A percentile compares a stretch with the other conserved stretches of the same genome.
These are phyloP conservation scores for Cystofilobasidium bisporidii DNA, from an alignment of 768 basidiomycete species.

Conservation along the genomic window DNA sequence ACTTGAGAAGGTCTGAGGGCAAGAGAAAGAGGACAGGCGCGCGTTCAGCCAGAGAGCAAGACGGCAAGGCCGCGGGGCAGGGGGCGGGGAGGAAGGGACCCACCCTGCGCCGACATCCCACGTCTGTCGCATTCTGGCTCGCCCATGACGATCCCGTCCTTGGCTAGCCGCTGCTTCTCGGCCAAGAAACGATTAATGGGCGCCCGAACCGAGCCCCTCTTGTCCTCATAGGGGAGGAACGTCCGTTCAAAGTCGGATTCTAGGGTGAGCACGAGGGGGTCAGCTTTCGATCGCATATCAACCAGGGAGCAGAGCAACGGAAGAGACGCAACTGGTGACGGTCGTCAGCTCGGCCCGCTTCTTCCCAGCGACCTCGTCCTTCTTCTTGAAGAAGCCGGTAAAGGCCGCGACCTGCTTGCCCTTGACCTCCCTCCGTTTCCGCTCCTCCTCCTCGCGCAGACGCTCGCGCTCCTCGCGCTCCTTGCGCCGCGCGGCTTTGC, in stretches of 20 bases:
- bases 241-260: slow-evolving; percentile 59
- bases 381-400: slow-evolving; percentile 59
- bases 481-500: too few species aligned
- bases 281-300: too few species aligned
- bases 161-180: slow-evolving; percentile 15
- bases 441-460: slow-evolving; percentile 41
- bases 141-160: not conserved
- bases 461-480: too few species aligned
- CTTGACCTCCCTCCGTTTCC: slow-evolving; percentile 47
- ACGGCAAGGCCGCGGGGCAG: not conserved
- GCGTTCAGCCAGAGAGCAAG: not conserved
- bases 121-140: not conserved
- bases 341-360: slow-evolving; percentile 32
- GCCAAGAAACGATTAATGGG: slow-evolving; percentile 59
- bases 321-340: slow-evolving; percentile 30
- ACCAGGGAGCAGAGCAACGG: too few species aligned
- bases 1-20: slow-evolving; percentile 16
- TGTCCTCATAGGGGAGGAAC: slow-evolving; percentile 70
- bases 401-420: slow-evolving; percentile 58
- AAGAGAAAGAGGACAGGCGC: too few species aligned
- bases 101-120: not conserved
- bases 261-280: not conserved
- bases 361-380: slow-evolving; percentile 34
- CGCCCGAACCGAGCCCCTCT: slow-evolving; percentile 63
- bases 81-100: not conserved